Evolutionary conservation across 2,329 filamentous ascomycete genomes (phyloP), one percentile per base, ranked within the genome.

Genomic region (Calonectria naviculata): DNA sequence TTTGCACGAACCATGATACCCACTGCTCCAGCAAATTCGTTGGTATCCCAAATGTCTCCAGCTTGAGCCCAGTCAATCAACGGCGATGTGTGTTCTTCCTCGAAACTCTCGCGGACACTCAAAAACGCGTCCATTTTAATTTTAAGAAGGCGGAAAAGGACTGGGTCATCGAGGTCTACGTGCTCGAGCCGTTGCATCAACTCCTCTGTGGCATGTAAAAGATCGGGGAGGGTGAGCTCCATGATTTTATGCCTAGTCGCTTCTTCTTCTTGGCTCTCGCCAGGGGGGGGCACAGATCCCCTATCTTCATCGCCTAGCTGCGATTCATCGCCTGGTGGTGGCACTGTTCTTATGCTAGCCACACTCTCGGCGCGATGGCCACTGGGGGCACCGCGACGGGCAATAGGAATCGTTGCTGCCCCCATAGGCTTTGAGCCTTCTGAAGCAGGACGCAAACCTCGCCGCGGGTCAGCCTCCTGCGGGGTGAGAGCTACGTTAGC

Each of bases 1-100:
- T 86, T 86, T 29, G 81, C 81, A 31, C 77, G 74, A 5, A 78
- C 79, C 19, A 83, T 73, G 17, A 76, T 71, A 17, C 36, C 71
- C 10, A 46, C 65, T 26, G 68, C 73, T 13, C 34, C 47, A 17
- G 62, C 42, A 4, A 70, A 49, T n/a, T 67, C 54, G 5, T 47
- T 38, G n/a, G 52, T 52, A 15, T 42, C 36, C 61, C 36, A 46
- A 12, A 66, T 26, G 5, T 67, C 67, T 7, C 41, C 17, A 12
- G 71, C 70, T n/a, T 68, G 62, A 10, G 66, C 49, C 61, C 77
- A 75, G 72, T 83, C 76, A 28, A 85, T 76, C 54, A 84, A 80
- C 0, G 76, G 74, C 4, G 65, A 69, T 6, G 69, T 63, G 3
- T 67, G 34, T 7, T 72, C 68, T n/a, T 68, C 65, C 15, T 75